These are phyloP conservation scores for Monilinia vaccinii-corymbosi DNA, from an alignment of 2,329 filamentous ascomycete species.

Conservation along the genomic window DNA sequence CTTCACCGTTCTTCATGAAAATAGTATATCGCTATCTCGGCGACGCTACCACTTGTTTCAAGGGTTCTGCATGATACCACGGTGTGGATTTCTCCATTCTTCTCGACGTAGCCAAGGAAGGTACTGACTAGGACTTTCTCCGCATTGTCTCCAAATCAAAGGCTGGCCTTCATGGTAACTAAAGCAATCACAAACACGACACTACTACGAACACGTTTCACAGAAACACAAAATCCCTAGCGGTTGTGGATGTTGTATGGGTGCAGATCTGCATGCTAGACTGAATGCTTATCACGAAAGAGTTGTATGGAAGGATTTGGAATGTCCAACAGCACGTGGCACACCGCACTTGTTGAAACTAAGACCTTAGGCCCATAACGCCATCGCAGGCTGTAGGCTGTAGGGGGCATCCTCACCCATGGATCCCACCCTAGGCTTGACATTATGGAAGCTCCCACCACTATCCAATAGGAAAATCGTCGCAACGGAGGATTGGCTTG, in stretches of 20 bases:
- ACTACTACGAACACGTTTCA: conserved; percentile 3
- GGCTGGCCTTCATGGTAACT: neutral
- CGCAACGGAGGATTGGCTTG: neutral
- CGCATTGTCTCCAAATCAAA: neutral
- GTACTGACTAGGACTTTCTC: neutral
- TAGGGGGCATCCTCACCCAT: neutral
- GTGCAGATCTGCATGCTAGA: neutral
- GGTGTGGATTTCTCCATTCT: neutral
- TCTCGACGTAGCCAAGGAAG: neutral
- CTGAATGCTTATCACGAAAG: neutral
- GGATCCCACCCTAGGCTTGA: neutral
- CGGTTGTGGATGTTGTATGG: neutral
- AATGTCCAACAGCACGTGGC: conserved; percentile 2
- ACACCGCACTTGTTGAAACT: conserved; percentile 2
- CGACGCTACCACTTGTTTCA: neutral
- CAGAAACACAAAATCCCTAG: neutral
- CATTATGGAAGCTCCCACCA: neutral
- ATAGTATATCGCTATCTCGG: neutral
- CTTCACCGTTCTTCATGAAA: neutral
- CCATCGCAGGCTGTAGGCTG: neutral
- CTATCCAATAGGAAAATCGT: conserved; percentile 1
- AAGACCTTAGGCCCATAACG: neutral
- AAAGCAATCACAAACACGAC: neutral
- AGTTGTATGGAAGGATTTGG: neutral
- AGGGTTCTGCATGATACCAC: neutral